Conservation (phyloP, 495 filamentous ascomycete species). For the Xylaria flabelliformis region DNA sequence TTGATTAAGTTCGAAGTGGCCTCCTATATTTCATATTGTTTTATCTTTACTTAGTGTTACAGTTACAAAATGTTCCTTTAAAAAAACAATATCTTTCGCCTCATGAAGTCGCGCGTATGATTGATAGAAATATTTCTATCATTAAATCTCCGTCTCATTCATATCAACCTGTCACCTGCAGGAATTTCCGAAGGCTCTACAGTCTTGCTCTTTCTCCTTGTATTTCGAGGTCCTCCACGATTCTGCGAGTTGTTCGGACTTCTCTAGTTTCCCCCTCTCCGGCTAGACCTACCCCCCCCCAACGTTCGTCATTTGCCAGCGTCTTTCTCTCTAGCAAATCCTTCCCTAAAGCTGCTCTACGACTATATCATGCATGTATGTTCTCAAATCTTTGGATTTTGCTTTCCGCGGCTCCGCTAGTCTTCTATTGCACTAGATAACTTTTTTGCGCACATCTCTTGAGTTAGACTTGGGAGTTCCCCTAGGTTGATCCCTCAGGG, state of each 20-base stretch:
- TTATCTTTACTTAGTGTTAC: neutral
- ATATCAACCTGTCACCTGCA: neutral
- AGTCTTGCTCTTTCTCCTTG: constrained; percentile 1
- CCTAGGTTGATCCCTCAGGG: neutral
- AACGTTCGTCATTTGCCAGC: neutral
- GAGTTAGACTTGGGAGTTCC: neutral
- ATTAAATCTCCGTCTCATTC: neutral
- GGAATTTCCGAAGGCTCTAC: neutral
- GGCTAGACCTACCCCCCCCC: neutral
- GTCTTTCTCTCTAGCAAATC: neutral
- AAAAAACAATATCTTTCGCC: neutral
- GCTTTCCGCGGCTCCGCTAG: neutral
- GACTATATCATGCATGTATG: neutral
- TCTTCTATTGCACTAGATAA: neutral
- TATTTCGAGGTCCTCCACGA: neutral
- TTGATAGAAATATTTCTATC: constrained; percentile 1
- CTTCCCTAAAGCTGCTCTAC: constrained; percentile 3
- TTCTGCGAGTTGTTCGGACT: neutral
- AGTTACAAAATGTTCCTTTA: neutral
- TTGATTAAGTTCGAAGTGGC: neutral
- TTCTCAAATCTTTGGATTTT: neutral
- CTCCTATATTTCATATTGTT: neutral
- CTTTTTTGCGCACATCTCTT: neutral
- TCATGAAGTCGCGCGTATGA: neutral
- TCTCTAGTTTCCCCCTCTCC: constrained; percentile 1